These are phyloP conservation scores for Trichoderma cornu-damae DNA, from an alignment of 2,329 filamentous ascomycete species.

Conservation along the genomic window DNA sequence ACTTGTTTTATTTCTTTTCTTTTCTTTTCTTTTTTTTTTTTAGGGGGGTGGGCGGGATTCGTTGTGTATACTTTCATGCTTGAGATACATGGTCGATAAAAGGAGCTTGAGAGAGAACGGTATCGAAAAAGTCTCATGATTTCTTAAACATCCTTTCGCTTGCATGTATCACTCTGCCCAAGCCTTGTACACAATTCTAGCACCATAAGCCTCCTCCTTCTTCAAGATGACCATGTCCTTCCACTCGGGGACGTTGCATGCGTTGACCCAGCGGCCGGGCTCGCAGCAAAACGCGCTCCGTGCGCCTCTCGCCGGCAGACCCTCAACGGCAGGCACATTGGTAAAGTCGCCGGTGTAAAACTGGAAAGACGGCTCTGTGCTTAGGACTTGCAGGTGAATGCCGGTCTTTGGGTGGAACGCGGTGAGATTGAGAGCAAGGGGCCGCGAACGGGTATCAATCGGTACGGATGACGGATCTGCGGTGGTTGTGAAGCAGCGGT, in stretches of 20 bases:
- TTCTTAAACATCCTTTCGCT: not conserved
- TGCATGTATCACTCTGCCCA: slow-evolving; percentile 62
- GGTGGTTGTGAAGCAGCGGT: slow-evolving; percentile 85
- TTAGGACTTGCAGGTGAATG: slow-evolving; percentile 78
- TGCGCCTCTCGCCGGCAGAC: slow-evolving; percentile 56
- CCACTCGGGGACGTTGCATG: slow-evolving; percentile 76
- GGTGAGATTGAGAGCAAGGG: slow-evolving; percentile 62
- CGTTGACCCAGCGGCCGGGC: slow-evolving; percentile 86
- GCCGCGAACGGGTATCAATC: slow-evolving; percentile 58
- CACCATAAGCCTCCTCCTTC: slow-evolving; percentile 79
- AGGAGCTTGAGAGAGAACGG: not conserved
- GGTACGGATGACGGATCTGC: slow-evolving; percentile 54
- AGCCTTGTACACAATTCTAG: slow-evolving; percentile 73
- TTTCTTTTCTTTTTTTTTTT: not conserved
- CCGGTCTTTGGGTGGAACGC: slow-evolving; percentile 69
- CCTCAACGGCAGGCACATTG: slow-evolving; percentile 63
- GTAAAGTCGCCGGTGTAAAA: slow-evolving; percentile 91
- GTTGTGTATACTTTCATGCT: not conserved
- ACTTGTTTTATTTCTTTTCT: too few species aligned
- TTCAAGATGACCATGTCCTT: slow-evolving; percentile 71
- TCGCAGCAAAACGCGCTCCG: slow-evolving; percentile 87
- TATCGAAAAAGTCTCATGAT: not conserved
- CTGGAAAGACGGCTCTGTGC: slow-evolving; percentile 94
- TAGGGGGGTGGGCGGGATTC: too few species aligned
- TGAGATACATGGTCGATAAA: not conserved